Evolutionary conservation across 441 rosid species (phyloP), one percentile per base, ranked within the genome.

Genomic region (Jatropha podagrica): DNA sequence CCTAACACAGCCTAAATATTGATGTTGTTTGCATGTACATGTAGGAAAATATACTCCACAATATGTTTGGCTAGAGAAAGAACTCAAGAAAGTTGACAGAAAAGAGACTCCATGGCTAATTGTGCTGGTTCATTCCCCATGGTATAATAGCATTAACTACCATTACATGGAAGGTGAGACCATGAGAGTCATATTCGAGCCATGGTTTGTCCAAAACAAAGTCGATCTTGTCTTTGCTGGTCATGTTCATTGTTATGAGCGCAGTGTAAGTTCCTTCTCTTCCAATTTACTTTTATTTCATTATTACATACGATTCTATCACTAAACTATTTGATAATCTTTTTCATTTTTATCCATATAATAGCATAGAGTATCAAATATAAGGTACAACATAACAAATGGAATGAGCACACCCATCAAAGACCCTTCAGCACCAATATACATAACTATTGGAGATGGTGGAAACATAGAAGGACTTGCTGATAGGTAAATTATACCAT

Each of bases 101-200:
- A 46, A 82, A 4, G 89, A 88, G 79, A 92, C 95, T 9, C 93
- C 97, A 0, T 92, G 93, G 95, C 27, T 92, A 58, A 77, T 92
- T 58, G 95, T 92, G 64, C 77, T 90, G 1, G 64, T 89, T 69
- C 97, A 90, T 48, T 64, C 87, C 1, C 91, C 92, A 8, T 77
- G 83, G 91, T 87, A 90, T 79, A 86, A 86, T 46, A 88, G 93
- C 84, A 75, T 85, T 72, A 59, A 71, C 67, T 87, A 89, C 67
- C 96, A 91, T 61, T 91, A 87, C 66, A 87, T 91, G 96, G 97
- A 92, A 80, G 96, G 96, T 18, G 96, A 91, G 70, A 68, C 83
- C 79, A 92, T 91, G 96, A 81, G 93, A 69, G 92, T 88, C 23
- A 78, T 71, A 37, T 91, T 85, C 37, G 97, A 91, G 74, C 23